A percentile compares a stretch with the other conserved stretches of the same genome.
These are phyloP conservation scores for Skeletonema potamos DNA, from an alignment of 108 stramenopile species.

Conservation along the genomic window DNA sequence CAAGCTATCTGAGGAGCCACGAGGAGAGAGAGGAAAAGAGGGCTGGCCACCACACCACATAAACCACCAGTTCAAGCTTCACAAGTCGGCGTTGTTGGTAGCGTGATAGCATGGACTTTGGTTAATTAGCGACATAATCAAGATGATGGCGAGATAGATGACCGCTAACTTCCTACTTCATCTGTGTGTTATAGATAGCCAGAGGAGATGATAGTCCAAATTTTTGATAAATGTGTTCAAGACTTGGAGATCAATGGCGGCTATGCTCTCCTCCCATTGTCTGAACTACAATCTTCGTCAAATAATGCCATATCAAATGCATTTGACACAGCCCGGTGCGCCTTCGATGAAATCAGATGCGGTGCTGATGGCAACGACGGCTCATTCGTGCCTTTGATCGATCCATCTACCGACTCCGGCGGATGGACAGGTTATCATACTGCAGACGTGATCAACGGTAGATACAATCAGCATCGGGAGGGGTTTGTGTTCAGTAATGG, in stretches of 20 bases:
- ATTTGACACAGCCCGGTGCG: slow-evolving; percentile 37
- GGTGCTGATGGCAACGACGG: background rate
- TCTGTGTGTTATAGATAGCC: no score
- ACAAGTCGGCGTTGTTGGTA: no score
- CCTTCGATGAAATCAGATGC: slow-evolving; percentile 17
- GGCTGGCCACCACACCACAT: no score
- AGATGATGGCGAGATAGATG: no score
- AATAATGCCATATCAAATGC: slow-evolving; percentile 8
- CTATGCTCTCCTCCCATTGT: slow-evolving; percentile 15
- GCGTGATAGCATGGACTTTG: no score
- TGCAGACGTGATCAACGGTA: slow-evolving; percentile 42
- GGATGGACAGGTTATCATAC: slow-evolving; percentile 78
- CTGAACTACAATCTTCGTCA: background rate
- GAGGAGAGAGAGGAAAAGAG: no score
- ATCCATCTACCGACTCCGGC: slow-evolving; percentile 58
- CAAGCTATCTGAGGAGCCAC: no score
- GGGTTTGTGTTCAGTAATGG: slow-evolving; percentile 85
- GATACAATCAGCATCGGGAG: slow-evolving; percentile 74
- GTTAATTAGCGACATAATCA: no score
- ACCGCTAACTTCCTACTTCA: no score
- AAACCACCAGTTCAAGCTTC: no score
- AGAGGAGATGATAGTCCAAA: background rate
- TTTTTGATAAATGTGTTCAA: slow-evolving; percentile 14
- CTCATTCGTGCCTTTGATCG: slow-evolving; percentile 29
- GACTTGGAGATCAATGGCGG: slow-evolving; percentile 10